These are phyloP conservation scores for Chaetoscypha palmicola DNA, from an alignment of 2,329 filamentous ascomycete genomes.

Conservation along the genomic window DNA sequence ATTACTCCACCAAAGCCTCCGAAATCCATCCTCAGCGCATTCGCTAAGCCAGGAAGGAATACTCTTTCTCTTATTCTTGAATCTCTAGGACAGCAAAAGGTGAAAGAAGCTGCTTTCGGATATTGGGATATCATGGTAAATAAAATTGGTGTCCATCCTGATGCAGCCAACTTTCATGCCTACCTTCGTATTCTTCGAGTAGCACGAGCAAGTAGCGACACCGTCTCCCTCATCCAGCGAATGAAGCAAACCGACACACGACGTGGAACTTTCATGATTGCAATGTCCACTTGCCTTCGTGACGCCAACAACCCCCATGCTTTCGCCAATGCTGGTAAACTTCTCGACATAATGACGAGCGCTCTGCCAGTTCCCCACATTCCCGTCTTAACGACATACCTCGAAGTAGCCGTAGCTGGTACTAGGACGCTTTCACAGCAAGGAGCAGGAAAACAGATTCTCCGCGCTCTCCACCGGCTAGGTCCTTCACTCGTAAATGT, in stretches of 20 bases:
- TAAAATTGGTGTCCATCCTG: conserved; percentile 58
- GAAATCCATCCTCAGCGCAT: conserved; percentile 21
- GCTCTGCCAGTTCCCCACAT: conserved; percentile 42
- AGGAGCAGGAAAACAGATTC: conserved; percentile 44
- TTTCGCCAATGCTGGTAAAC: conserved; percentile 54
- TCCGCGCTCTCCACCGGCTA: conserved; percentile 42
- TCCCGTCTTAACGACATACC: conserved; percentile 45
- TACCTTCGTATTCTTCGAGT: conserved; percentile 62
- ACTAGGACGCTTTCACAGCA: conserved; percentile 34
- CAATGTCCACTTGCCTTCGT: conserved; percentile 64
- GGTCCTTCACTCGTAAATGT: conserved; percentile 24
- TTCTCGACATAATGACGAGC: conserved; percentile 58
- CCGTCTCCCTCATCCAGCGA: conserved; percentile 50
- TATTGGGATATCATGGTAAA: conserved; percentile 74
- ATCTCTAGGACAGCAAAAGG: conserved; percentile 53
- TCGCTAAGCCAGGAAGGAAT: conserved; percentile 44
- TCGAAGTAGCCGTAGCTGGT: conserved; percentile 43
- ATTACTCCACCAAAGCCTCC: conserved; percentile 14
- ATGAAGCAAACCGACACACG: conserved; percentile 42
- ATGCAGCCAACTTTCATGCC: conserved; percentile 60
- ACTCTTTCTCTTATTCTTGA: conserved; percentile 63
- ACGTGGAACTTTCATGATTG: conserved; percentile 58
- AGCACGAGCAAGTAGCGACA: conserved; percentile 57
- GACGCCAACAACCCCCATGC: conserved; percentile 71
- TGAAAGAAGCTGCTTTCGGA: conserved; percentile 53